Evolutionary conservation across 2,329 filamentous ascomycete species (phyloP), one percentile per base, ranked within the genome.

Genomic region (Hymenoscyphus scutula): DNA sequence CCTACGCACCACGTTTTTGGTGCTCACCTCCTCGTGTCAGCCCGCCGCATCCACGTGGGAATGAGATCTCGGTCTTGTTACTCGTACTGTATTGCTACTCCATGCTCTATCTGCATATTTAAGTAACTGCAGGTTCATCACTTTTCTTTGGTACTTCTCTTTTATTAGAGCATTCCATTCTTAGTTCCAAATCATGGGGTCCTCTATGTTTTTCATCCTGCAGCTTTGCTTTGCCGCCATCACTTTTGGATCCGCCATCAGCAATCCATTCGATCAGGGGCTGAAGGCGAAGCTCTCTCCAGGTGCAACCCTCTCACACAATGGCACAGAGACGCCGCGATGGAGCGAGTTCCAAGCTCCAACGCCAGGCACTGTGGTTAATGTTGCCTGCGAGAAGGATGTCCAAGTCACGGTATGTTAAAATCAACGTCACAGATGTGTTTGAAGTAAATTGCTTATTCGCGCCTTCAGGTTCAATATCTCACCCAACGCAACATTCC

Each of bases 291-390:
- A 15, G 7, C 53, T 61, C 4, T 61, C 59, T 30, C 6, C 59
- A n/a, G n/a, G 29, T 4, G 59, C 59, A 56, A 48, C 59, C 13
- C 45, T 53, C 27, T 1, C 17, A 2, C 15, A 25, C 53, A 56
- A n/a, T 23, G 48, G 32, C 38, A 13, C 23, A 15, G 25, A 6
- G 13, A 53, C 53, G 27, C 59, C 59, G n/a, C 37, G 59, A 30
- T 61, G 53, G 53, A 61, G 59, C 32, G 59, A 61, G 6, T 61
- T 56, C 38, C 23, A 61, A 48, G 53, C 59, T 25, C 59, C 59
- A 32, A 19, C 23, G 3, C 59, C 59, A 56, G 59, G 59, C 10
- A n/a, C 53, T 37, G 37, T 61, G n/a, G 53, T 61, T 8, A 57
- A 56, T 30, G 59, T 61, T 5, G 59, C 59, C 27, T 56, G 32